Base-by-base conservation (phyloP, 306 rosid genomes). In the Medicago ruthenica region DNA sequence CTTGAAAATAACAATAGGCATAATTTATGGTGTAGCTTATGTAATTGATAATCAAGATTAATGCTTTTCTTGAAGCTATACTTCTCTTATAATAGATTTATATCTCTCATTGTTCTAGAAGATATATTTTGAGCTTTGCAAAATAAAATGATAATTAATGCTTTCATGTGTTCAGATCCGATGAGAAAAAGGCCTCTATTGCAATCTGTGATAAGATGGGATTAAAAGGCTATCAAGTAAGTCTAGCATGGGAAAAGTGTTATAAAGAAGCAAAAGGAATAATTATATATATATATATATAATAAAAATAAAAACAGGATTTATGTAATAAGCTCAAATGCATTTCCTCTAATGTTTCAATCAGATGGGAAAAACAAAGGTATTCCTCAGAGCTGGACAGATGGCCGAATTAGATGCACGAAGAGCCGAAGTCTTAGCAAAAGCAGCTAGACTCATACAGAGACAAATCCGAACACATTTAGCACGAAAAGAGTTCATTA, bases 341-440 rank as follows among this genome's bases (percentile, higher is more conserved):
- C 3, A 40, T 41, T 74, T 14, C 80, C 24, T 57, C 11, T 12
- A 20, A 63, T 71, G 50, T 15, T 61, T 55, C 64, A 71, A 74
- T 51, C 74, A 92, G 97, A 92, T 92, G 83, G 97, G 97, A 6
- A 92, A 89, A 76, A 48, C 97, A 71, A 92, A 92, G 78, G 96
- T 92, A 21, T 92, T 92, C 78, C 91, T 92, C 47, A 82, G 97
- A 85, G 97, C 97, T 75, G 97, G 97, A 60, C 97, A 92, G 84
- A 92, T 92, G 97, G 97, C 97, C 36, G 97, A 92, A 83, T 67
- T 92, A 76, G 97, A 92, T 78, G 93, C 97, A 2, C 83, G 96
- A 57, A 82, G 97, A 84, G 88, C 97, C 7, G 96, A 92, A 83
- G 76, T 92, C 27, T 85, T 92, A 79, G 97, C 93, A 58, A 88